Evolutionary conservation across 495 filamentous ascomycete species (phyloP).

Genomic region (Choiromyces venosus): DNA sequence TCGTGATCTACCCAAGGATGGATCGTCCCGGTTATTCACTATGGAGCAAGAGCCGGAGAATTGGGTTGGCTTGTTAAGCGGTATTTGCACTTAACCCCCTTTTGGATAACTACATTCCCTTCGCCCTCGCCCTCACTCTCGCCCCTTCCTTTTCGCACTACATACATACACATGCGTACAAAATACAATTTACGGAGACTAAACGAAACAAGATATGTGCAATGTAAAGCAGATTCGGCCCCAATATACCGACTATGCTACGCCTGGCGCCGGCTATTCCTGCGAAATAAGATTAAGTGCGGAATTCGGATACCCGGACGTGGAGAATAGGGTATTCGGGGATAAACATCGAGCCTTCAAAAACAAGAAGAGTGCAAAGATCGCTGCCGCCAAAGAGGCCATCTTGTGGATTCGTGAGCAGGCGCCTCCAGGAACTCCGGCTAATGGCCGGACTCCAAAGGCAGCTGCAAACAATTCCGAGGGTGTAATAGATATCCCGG

Average conservation of each 20-base stretch:
- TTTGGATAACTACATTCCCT: background rate
- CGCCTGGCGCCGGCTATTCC: conserved; percentile 28
- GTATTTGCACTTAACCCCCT: conserved; percentile 11
- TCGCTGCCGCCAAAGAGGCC: conserved; percentile 37
- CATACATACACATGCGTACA: background rate
- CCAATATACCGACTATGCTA: conserved; percentile 34
- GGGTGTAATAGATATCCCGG: conserved; percentile 17
- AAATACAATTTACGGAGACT: background rate
- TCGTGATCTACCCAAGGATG: conserved; percentile 19
- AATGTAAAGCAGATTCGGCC: conserved; percentile 27
- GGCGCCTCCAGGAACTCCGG: conserved; percentile 16
- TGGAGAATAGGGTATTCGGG: conserved; percentile 34
- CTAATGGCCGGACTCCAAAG: conserved; percentile 6
- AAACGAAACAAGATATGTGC: conserved; percentile 21
- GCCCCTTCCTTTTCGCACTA: conserved; percentile 5
- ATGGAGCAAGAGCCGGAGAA: conserved; percentile 28
- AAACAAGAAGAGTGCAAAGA: conserved; percentile 36
- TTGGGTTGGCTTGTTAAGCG: conserved; percentile 38
- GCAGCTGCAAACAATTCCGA: conserved; percentile 17
- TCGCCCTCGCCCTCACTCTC: background rate
- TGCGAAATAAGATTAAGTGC: conserved; percentile 27
- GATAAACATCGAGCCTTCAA: conserved; percentile 35
- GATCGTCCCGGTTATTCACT: conserved; percentile 21
- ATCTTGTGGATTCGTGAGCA: conserved; percentile 33
- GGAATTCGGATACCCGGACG: conserved; percentile 27